Evolutionary conservation across 192 early-diverging fungal genomes (phyloP).

Genomic region (Chytriomyces sp.): DNA sequence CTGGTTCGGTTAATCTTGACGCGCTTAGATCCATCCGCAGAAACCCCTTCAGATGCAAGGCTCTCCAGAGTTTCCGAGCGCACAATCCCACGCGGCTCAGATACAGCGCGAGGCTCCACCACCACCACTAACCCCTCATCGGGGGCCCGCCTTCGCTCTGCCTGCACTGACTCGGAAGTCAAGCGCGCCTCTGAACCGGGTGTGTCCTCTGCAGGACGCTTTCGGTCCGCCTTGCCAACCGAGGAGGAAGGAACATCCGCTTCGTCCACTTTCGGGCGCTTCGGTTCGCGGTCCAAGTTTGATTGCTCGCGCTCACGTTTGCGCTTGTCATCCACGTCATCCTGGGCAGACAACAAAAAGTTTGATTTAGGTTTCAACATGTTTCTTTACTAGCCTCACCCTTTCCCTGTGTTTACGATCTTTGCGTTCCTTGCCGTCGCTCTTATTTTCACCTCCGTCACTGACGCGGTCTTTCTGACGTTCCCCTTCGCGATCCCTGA

Average conservation of each 20-base stretch:
- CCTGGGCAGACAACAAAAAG: neutral
- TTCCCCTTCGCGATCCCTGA: neutral
- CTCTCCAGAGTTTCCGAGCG: no score
- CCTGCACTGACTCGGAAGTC: no score
- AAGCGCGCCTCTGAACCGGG: no score
- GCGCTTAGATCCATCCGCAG: neutral
- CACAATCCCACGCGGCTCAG: no score
- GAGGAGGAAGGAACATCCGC: neutral
- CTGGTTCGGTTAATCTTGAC: neutral
- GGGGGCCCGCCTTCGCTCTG: no score
- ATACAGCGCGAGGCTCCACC: no score
- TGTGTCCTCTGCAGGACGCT: neutral
- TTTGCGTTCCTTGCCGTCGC: neutral
- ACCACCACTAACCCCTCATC: no score
- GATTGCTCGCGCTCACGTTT: conserved; percentile 1
- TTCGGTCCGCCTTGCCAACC: neutral
- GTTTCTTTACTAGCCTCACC: no score
- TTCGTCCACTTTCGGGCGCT: conserved; percentile 24
- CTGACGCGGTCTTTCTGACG: neutral
- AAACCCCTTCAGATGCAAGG: no score
- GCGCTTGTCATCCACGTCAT: neutral
- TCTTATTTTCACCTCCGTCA: neutral
- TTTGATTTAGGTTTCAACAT: no score
- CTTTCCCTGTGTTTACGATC: neutral
- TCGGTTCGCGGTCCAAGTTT: conserved; percentile 14